phyloP scores from a whole-genome alignment of 139 green algal species.

The Chlamydomonas applanata region DNA sequence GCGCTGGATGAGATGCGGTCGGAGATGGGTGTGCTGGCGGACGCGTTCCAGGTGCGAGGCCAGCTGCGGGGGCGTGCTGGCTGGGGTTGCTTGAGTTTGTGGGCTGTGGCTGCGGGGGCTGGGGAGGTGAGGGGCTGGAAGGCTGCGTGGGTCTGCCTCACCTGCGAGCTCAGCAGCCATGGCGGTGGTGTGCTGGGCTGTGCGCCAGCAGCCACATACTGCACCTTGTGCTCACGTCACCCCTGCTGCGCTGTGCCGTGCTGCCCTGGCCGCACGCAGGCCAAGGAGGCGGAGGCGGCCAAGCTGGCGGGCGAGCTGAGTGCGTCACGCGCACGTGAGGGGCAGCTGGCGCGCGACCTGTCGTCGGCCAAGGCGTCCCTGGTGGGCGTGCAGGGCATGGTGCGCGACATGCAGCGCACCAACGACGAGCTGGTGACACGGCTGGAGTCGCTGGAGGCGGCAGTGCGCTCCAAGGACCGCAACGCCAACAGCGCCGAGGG shows the following conservation, averaged over 20 bases:
- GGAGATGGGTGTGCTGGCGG: conserved; percentile 7
- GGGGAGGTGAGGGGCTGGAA: neutral
- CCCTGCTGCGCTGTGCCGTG: too few relatives aligned
- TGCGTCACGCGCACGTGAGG: neutral
- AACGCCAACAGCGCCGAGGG: neutral
- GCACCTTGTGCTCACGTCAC: too few relatives aligned
- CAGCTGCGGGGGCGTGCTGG: neutral
- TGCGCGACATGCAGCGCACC: conserved; percentile 11
- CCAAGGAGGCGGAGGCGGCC: conserved; percentile 10
- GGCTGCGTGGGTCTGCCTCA: neutral
- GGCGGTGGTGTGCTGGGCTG: neutral
- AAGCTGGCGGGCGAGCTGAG: neutral
- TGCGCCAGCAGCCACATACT: too few relatives aligned
- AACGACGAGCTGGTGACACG: conserved; percentile 1
- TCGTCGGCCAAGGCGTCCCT: neutral
- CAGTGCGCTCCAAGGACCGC: neutral
- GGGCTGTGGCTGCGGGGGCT: neutral
- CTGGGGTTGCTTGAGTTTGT: neutral
- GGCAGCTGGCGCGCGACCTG: neutral
- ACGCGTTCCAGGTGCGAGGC: conserved; percentile 11
- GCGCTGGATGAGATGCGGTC: conserved; percentile 2
- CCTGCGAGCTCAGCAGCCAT: neutral
- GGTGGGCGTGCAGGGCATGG: conserved; percentile 14
- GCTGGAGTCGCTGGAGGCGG: neutral
- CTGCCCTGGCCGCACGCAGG: neutral